Evolutionary conservation across 768 basidiomycete species (phyloP), one percentile per base, ranked within the genome.

Genomic region (Mycena vitilis): DNA sequence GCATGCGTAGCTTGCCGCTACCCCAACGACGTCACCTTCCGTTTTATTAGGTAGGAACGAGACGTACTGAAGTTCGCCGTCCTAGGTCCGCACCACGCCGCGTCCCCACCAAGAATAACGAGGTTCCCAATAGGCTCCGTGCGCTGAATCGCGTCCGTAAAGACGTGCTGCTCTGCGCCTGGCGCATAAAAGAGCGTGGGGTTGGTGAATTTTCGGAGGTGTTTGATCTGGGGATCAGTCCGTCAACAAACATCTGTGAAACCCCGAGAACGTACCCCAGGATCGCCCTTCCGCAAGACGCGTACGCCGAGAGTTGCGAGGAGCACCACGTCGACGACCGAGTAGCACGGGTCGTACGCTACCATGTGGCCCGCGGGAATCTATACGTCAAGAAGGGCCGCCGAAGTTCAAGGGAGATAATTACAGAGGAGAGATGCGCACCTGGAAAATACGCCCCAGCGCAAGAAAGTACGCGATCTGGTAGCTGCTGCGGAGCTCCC

Each of bases 271-370:
- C 12, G 9, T 20, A 70, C 69, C 49, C 52, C 70, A 13, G 70
- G 65, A 62, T 71, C 69, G 22, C 60, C 53, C 7, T 47, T 59
- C 15, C 57, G 52, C 10, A 71, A 18, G 10, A 58, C 70, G 23
- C 66, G 70, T 9, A 71, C 44, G 34, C 70, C 70, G 16, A 71
- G 65, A 0, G 65, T 5, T 30, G 62, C 70, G 34, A 71, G 70
- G 45, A 71, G 62, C 15, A 64, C 66, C 22, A 67, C 38, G 40
- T 71, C 70, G 52, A 71, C 66, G 25, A 67, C 5, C 10, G 70
- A 71, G 23, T 71, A 71, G 66, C 70, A 71, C 8, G 70, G 70
- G 30, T 71, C 70, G 20, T 71, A 71, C 13, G 70, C 70, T 6
- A 67, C 45, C 7, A 64, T 40, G n/a, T 60, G 58, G 30, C 70